Evolutionary conservation across 2,329 filamentous ascomycete species (phyloP).

Genomic region (Penicillium sp.): DNA sequence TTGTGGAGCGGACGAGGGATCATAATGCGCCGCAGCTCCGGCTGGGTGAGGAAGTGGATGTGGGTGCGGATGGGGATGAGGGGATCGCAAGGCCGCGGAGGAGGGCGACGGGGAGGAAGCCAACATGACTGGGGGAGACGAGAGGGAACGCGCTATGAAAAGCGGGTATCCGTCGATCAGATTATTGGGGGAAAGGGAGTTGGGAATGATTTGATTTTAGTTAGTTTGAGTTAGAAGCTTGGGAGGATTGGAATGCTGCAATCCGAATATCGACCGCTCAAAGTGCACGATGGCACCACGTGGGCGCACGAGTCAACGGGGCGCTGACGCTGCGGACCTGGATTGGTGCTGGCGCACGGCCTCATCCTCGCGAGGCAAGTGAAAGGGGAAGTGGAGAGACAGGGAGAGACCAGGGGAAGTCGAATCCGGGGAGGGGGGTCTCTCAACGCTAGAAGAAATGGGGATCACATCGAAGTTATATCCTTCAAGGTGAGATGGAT

Average conservation of each 20-base stretch:
- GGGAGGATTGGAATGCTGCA: slow-evolving; percentile 27
- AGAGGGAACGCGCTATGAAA: background rate
- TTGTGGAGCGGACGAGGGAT: slow-evolving; percentile 38
- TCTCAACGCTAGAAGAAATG: slow-evolving; percentile 8
- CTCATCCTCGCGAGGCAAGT: slow-evolving; percentile 33
- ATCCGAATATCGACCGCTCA: slow-evolving; percentile 27
- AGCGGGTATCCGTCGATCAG: slow-evolving; percentile 10
- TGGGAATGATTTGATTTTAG: background rate
- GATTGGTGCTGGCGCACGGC: slow-evolving; percentile 39
- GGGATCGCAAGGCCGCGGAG: slow-evolving; percentile 45
- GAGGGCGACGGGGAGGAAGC: slow-evolving; percentile 51
- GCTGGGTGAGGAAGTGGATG: slow-evolving; percentile 25
- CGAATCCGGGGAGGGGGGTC: slow-evolving; percentile 18
- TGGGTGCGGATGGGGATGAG: slow-evolving; percentile 14
- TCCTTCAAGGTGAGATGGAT: background rate
- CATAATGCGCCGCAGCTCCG: slow-evolving; percentile 38
- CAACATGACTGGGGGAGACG: slow-evolving; percentile 40
- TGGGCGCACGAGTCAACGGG: slow-evolving; percentile 46
- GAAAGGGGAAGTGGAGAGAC: slow-evolving; percentile 2
- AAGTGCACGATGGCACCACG: slow-evolving; percentile 42
- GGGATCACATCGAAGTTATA: slow-evolving; percentile 10
- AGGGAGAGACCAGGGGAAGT: slow-evolving; percentile 7
- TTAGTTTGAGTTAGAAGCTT: slow-evolving; percentile 4
- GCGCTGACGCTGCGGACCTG: slow-evolving; percentile 41
- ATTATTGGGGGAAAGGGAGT: background rate